Base-by-base conservation (phyloP, 805 yeast genomes). In the Pichia cabralensis region DNA sequence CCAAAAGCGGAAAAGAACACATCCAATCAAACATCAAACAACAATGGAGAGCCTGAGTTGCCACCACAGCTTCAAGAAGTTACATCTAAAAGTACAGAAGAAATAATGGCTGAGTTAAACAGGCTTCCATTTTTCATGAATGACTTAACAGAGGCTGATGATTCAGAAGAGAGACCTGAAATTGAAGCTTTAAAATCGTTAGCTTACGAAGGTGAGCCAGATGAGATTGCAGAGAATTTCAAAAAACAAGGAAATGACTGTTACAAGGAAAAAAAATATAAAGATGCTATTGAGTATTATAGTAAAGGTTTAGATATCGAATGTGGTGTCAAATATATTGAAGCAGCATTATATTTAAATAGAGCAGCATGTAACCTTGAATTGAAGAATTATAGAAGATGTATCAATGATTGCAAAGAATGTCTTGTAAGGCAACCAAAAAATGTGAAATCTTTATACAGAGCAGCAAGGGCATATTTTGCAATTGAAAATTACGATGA, bases 111-210 rank as follows among this genome's bases (percentile, higher is more conserved):
- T 13, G 95, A 85, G 45, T 61, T 92, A 49, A 85, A 85, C 53
- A 68, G 82, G 48, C 61, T 85, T 53, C 98, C 98, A 8, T 81
- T 92, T 47, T 92, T 92, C 64, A 92, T 92, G 98, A 86, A 86
- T 12, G 70, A 80, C 46, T 60, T 85, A 13, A 94, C 81, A 48
- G 82, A 74, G 21, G 71, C 76, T 3, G 85, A 81, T 45, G 77
- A 69, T 5, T 84, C 82, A 30, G 89, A 86, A 22, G 80, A 76
- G 28, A 83, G 82, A 49, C 51, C 65, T 5, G 78, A 74, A 33
- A 60, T 92, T 13, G 97, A 89, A 52, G 98, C 98, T 0, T 65
- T 92, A 38, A 80, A 79, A 51, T 89, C 95, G 5, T 63, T 92
- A 46, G 95, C 94, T 0, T 86, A 84, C 51, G 98, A 92, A 32